phyloP scores from a whole-genome alignment of 2,329 filamentous ascomycete species.

The Fusarium lateritium region DNA sequence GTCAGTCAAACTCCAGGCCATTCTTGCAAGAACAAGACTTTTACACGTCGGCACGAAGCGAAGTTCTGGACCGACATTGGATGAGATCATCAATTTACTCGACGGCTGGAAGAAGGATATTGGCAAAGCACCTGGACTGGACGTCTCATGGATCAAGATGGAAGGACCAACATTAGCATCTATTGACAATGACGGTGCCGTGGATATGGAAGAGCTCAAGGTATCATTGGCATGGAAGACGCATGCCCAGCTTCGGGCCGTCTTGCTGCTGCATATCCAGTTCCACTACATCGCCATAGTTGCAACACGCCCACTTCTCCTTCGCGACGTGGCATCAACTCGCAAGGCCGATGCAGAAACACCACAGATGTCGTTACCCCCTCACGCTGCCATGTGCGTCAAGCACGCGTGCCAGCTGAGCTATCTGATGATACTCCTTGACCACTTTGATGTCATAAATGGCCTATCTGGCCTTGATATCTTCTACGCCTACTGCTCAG shows the following conservation, averaged over 20 bases:
- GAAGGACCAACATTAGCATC: neutral
- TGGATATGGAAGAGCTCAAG: conserved; percentile 50
- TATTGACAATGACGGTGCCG: conserved; percentile 22
- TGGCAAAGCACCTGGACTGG: conserved; percentile 29
- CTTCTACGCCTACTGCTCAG: conserved; percentile 55
- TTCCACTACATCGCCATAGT: conserved; percentile 54
- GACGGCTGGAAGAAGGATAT: conserved; percentile 33
- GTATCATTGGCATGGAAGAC: conserved; percentile 49
- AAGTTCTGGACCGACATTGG: conserved; percentile 24
- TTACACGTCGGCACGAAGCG: conserved; percentile 26
- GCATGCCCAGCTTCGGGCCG: conserved; percentile 48
- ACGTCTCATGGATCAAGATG: conserved; percentile 33
- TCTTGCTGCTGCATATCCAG: conserved; percentile 52
- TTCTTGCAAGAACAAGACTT: conserved; percentile 48
- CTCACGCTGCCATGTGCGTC: conserved; percentile 33
- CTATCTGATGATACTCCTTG: conserved; percentile 51
- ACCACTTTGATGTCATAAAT: conserved; percentile 52
- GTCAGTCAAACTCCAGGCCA: conserved; percentile 52
- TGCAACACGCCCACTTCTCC: conserved; percentile 51
- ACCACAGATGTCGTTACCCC: conserved; percentile 1
- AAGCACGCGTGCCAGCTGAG: conserved; percentile 53
- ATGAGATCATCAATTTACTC: conserved; percentile 27
- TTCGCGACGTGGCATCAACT: conserved; percentile 41
- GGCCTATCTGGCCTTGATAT: conserved; percentile 55
- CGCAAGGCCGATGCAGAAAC: conserved; percentile 10